Evolutionary conservation across 164 flowering plant genomes (phyloP), one percentile per base, ranked within the genome.

Genomic region (Paratinospora sagittata): DNA sequence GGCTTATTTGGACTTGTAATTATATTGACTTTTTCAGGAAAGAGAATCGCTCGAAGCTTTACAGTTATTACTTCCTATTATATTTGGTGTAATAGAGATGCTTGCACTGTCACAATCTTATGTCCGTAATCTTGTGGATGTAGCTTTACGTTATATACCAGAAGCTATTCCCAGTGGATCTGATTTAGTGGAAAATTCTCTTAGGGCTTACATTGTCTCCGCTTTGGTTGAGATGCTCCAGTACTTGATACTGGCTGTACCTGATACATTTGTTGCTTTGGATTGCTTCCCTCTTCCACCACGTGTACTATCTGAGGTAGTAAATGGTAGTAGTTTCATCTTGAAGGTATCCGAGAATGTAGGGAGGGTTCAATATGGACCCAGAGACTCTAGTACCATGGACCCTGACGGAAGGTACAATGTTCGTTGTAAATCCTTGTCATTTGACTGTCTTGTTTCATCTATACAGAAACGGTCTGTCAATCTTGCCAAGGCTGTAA

Each of bases 261-360:
- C 99, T 47, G 98, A 93, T 80, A 93, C 98, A 37, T 91, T 96
- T 83, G 97, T 93, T 78, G 90, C 92, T 63, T 81, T 93, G 85
- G 97, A 96, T 81, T 91, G 97, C 84, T 91, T 93, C 77, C 97
- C 97, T 30, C 73, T 96, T 71, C 97, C 96, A 27, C 67, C 82
- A 7, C 80, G 83, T 81, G 86, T 96, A 14, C 73, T 79, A 45
- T 84, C 88, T 36, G 80, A 82, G 69, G 74, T 72, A 21, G 75
- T 67, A 34, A 87, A 78, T 78, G 85, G 82, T 78, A 89, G 84
- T 26, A 72, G 66, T 72, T 81, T 82, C 76, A 65, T 76, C 14
- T 70, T 82, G 52, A 87, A 79, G 81, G 69, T 74, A 68, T 74
- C 81, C 61, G 89, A 78, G 76, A 89, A 83, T 76, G 73, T 61